A percentile compares a stretch with the other conserved stretches of the same genome.
These are phyloP conservation scores for Sambucus nigra DNA, from an alignment of 129 eudicot genomes.

Conservation along the genomic window DNA sequence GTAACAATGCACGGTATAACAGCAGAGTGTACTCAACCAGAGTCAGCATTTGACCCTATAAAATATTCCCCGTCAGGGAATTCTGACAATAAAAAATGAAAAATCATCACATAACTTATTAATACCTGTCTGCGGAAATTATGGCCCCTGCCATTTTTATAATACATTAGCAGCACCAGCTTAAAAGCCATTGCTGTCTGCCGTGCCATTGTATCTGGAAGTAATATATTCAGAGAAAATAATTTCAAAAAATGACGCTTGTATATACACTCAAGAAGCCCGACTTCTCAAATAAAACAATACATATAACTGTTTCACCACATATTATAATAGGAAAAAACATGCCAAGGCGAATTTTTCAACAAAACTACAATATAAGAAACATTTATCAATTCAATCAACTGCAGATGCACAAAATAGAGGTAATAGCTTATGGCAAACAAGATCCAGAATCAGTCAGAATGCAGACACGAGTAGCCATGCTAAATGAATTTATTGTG, in stretches of 20 bases:
- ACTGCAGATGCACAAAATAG: too few species aligned
- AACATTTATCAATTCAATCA: too few species aligned
- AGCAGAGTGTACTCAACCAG: conserved; percentile 51
- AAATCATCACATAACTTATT: neutral
- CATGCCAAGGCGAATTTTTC: too few species aligned
- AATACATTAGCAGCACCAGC: conserved; percentile 59
- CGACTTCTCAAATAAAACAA: too few species aligned
- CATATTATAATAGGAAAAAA: too few species aligned
- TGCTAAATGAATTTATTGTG: too few species aligned
- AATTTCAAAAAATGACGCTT: neutral
- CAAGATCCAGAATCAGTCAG: too few species aligned
- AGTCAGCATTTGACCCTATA: conserved; percentile 63
- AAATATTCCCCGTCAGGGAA: conserved; percentile 15
- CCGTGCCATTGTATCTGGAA: conserved; percentile 68
- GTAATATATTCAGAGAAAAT: neutral
- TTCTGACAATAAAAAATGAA: neutral
- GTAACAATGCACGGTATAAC: conserved; percentile 56
- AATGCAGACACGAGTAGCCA: too few species aligned
- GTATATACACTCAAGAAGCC: too few species aligned
- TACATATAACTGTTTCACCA: too few species aligned
- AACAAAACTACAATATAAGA: too few species aligned
- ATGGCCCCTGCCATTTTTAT: conserved; percentile 67
- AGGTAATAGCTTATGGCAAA: too few species aligned
- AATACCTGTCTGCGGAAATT: conserved; percentile 79
- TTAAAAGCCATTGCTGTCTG: conserved; percentile 77